phyloP scores from a whole-genome alignment of 495 filamentous ascomycete genomes.

The Tuber aestivum region DNA sequence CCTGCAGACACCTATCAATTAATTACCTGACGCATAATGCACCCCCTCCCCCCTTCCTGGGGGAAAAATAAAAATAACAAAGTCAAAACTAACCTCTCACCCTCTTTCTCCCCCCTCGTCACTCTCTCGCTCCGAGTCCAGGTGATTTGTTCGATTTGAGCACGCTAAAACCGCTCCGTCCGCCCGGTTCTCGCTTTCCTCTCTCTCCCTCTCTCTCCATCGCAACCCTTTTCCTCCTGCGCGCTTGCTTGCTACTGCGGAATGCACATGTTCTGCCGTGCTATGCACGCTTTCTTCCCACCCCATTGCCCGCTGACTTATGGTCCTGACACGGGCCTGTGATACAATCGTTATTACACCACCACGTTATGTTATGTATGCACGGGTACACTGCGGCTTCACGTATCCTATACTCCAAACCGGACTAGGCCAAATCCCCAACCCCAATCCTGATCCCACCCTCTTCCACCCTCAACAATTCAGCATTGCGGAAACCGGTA shows the following conservation, averaged over 20 bases:
- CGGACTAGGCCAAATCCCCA: not conserved
- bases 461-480: not conserved
- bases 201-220: not conserved
- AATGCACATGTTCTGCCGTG: not conserved
- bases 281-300: not conserved
- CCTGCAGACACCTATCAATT: not conserved
- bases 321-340: not conserved
- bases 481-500: not conserved
- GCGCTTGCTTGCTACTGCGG: too few species aligned
- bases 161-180: not conserved
- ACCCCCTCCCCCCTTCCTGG: not conserved
- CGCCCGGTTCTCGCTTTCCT: not conserved
- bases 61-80: not conserved
- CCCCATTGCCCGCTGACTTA: not conserved
- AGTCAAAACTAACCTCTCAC: not conserved
- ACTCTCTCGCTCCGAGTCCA: not conserved
- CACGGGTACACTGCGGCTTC: not conserved
- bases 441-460: not conserved
- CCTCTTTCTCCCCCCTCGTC: not conserved
- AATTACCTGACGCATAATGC: not conserved
- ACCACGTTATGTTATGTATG: not conserved
- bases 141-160: not conserved
- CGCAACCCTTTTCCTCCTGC: constrained; percentile 6
- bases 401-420: not conserved
- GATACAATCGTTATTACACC: not conserved